Evolutionary conservation across 129 eudicot genomes (phyloP).

Genomic region (Glebionis coronaria): DNA sequence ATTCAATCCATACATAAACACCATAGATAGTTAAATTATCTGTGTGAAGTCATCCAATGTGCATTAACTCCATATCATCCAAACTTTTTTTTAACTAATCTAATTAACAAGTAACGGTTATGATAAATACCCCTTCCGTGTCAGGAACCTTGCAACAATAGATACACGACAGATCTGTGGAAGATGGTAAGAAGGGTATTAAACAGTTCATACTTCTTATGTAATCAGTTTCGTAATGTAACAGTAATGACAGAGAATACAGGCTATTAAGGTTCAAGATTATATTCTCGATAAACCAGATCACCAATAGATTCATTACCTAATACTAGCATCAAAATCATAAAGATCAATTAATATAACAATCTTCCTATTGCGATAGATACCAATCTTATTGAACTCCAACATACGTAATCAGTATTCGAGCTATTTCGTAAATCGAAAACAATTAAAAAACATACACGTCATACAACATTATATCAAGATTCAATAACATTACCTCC

Average conservation of each 20-base stretch:
- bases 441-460: not conserved
- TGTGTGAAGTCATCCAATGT: conserved; percentile 4
- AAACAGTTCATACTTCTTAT: not conserved
- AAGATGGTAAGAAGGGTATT: too few relatives aligned
- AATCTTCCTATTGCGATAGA: not conserved
- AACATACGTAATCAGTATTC: not conserved
- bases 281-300: not conserved
- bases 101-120: conserved; percentile 1
- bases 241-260: not conserved
- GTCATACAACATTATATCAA: not conserved
- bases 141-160: conserved; percentile 1
- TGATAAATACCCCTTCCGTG: not conserved
- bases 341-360: not conserved
- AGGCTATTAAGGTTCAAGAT: not conserved
- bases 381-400: too few relatives aligned
- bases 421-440: not conserved
- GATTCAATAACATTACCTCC: conserved; percentile 43
- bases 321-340: not conserved
- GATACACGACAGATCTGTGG: conserved; percentile 5
- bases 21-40: not conserved
- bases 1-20: not conserved
- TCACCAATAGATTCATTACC: not conserved
- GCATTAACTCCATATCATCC: conserved; percentile 11
- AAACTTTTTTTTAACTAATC: not conserved
- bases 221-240: not conserved